These are phyloP conservation scores for Microsporum audouinii DNA, from an alignment of 2,329 filamentous ascomycete genomes.

Conservation along the genomic window DNA sequence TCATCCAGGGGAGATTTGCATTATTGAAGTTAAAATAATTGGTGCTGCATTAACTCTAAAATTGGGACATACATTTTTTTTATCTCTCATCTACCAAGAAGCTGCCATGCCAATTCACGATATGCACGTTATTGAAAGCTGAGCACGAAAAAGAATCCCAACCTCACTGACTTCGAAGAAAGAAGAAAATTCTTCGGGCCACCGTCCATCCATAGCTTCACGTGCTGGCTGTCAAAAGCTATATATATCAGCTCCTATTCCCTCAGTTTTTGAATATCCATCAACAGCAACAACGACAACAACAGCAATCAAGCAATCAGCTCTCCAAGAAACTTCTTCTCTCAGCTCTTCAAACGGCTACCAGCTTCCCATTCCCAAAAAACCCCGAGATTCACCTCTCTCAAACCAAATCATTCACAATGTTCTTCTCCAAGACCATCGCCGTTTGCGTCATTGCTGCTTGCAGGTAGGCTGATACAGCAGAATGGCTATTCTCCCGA, in stretches of 20 bases:
- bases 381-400: background rate
- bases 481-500: background rate
- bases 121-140: background rate
- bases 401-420: background rate
- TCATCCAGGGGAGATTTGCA: background rate
- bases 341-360: background rate
- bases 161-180: background rate
- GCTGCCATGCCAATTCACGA: background rate
- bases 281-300: background rate
- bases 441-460: background rate
- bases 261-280: background rate
- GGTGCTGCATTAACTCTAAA: background rate
- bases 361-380: background rate
- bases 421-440: conserved; percentile 1
- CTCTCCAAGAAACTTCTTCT: background rate
- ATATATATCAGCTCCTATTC: background rate
- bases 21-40: conserved; percentile 1
- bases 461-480: background rate
- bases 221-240: background rate
- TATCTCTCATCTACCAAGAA: background rate
- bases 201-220: background rate
- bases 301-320: background rate
- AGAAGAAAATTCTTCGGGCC: background rate
- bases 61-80: background rate
- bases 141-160: background rate